A percentile compares a stretch with the other conserved stretches of the same genome.
Evolutionary conservation across 1,139 yeast genomes (phyloP).

Genomic region (Nakaseomyces kungkrabaensis): DNA sequence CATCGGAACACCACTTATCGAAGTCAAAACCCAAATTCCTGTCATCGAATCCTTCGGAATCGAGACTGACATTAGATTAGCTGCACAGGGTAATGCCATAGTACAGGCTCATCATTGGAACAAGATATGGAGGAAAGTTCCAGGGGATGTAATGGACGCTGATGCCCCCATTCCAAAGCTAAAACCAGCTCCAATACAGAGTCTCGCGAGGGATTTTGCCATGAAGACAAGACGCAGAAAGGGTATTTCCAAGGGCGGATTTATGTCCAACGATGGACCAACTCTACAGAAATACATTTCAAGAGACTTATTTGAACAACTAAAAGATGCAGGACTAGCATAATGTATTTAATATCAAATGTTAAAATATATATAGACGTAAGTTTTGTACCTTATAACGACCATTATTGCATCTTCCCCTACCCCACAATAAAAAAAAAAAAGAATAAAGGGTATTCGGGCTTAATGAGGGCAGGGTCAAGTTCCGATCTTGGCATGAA

Average conservation of each 20-base stretch:
- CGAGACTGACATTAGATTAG: conserved; percentile 72
- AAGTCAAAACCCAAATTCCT: conserved; percentile 60
- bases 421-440: background rate
- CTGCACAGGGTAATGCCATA: conserved; percentile 71
- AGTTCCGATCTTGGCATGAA: no score
- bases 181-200: conserved; percentile 60
- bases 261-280: conserved; percentile 61
- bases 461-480: background rate
- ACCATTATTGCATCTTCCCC: no score
- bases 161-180: conserved; percentile 55
- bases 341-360: background rate
- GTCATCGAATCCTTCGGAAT: conserved; percentile 86
- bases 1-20: conserved; percentile 64
- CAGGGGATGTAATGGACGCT: conserved; percentile 83
- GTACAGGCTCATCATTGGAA: conserved; percentile 54
- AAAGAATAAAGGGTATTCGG: background rate
- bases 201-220: conserved; percentile 80
- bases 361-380: background rate
- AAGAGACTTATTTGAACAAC: conserved; percentile 42
- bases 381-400: no score
- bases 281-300: conserved; percentile 62
- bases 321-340: conserved; percentile 41
- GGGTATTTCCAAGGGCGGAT: conserved; percentile 57
- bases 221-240: conserved; percentile 81
- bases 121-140: conserved; percentile 59